A percentile compares a stretch with the other conserved stretches of the same genome.
These are phyloP conservation scores for Blastobotrys chiropterorum DNA, from an alignment of 805 yeast species.

Conservation along the genomic window DNA sequence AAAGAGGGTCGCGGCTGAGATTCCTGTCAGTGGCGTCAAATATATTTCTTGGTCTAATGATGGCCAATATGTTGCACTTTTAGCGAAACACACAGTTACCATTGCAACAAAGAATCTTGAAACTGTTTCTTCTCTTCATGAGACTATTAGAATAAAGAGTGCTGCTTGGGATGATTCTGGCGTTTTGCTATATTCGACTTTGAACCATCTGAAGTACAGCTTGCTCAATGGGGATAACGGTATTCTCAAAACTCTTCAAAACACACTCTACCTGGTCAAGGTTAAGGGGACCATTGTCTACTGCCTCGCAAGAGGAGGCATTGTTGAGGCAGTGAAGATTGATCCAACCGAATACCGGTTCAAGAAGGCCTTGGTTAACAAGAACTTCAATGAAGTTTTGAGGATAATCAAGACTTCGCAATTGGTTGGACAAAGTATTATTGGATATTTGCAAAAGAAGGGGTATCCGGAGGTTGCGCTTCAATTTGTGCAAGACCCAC, in stretches of 20 bases:
- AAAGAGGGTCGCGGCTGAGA: conserved; percentile 64
- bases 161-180: conserved; percentile 97
- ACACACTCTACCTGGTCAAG: conserved; percentile 74
- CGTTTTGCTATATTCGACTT: conserved; percentile 85
- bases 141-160: conserved; percentile 92
- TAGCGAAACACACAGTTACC: conserved; percentile 88
- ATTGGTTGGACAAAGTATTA: conserved; percentile 94
- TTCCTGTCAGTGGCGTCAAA: conserved; percentile 71
- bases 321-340: conserved; percentile 67
- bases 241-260: conserved; percentile 84
- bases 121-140: conserved; percentile 78
- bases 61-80: conserved; percentile 78
- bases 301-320: conserved; percentile 80
- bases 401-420: conserved; percentile 83
- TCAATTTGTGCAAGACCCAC: conserved; percentile 94
- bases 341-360: conserved; percentile 98
- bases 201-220: conserved; percentile 92
- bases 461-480: conserved; percentile 97
- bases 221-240: conserved; percentile 93
- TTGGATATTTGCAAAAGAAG: conserved; percentile 86
- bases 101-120: conserved; percentile 77
- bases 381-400: conserved; percentile 85
- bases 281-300: conserved; percentile 66
- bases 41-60: conserved; percentile 86
- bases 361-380: conserved; percentile 85